Evolutionary conservation across 73 alveolate species (phyloP), one percentile per base, ranked within the genome.

Genomic region (Loxodes magnus): DNA sequence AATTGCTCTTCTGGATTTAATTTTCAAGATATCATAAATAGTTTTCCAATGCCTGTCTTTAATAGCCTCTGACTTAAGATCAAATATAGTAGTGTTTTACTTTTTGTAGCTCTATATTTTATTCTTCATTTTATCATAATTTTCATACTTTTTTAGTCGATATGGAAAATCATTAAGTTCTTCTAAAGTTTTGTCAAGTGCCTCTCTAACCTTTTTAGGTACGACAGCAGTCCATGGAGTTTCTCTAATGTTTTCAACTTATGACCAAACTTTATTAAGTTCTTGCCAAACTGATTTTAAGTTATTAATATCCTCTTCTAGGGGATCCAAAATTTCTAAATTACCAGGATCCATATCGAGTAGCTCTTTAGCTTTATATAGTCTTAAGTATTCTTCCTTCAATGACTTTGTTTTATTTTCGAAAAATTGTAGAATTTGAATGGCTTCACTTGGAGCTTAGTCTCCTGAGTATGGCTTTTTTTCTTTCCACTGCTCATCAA

Each of bases 61-160:
- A 88, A 95, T 79, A 10, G 99, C 98, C 36, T 95, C 99, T 2
- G 98, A 81, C 56, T 94, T 90, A 55, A 95, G 66, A 30, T 95
- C 98, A 10, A 65, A 43, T 3, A 90, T 71, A 26, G 84, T 73
- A 31, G 31, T 51, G 60, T 95, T 94, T 78, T 77, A 79, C 58
- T 88, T 93, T 44, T 76, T 74, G 51, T 83, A 88, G 17, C 74
- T 64, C 24, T 77, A 56, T 24, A 91, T 61, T 51, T 64, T 84
- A 35, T 84, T 77, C 68, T 89, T 95, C 78, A 90, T 86, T 34
- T 90, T 87, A 44, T 93, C 98, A 62, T 71, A 90, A 0, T 97
- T 98, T 74, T 94, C 87, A 56, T 86, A 91, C 31, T 44, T 59
- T 43, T 96, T 79, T 7, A 78, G 63, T 35, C 79, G 77, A 9